A percentile compares a stretch with the other conserved stretches of the same genome.
phyloP scores from a whole-genome alignment of 768 basidiomycete species.

The Russula sp. region DNA sequence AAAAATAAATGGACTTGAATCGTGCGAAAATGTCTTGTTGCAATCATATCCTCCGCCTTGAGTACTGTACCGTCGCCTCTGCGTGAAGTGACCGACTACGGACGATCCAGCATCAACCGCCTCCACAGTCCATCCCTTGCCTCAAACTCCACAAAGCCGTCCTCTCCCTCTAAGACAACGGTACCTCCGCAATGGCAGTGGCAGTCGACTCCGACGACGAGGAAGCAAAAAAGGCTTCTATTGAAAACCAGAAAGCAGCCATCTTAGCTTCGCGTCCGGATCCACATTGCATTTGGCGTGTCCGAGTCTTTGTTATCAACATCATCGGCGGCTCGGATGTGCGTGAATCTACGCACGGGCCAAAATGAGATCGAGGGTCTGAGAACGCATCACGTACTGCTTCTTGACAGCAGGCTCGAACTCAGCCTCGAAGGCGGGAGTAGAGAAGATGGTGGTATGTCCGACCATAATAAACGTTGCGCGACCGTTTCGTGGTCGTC shows the following conservation, averaged over 20 bases:
- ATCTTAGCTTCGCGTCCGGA: constrained; percentile 10
- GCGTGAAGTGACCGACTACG: constrained; percentile 9
- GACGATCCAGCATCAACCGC: too few relatives aligned
- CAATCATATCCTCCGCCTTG: constrained; percentile 23
- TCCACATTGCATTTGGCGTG: not conserved
- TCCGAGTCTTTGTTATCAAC: too few relatives aligned
- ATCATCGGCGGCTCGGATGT: not conserved
- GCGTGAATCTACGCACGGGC: not conserved
- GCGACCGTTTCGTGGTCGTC: constrained; percentile 12
- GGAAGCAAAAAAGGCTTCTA: constrained; percentile 21
- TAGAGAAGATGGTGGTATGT: constrained; percentile 37
- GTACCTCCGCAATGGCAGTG: not conserved
- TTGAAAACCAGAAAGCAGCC: constrained; percentile 19
- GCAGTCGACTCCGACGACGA: constrained; percentile 1
- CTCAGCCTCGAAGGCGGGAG: constrained; percentile 34
- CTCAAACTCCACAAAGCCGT: constrained; percentile 7
- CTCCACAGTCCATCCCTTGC: constrained; percentile 1
- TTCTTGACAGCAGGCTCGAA: constrained; percentile 38
- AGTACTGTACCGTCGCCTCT: constrained; percentile 2
- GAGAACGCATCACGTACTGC: constrained; percentile 30
- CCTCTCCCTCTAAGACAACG: not conserved
- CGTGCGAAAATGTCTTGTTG: constrained; percentile 20
- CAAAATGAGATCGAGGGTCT: constrained; percentile 29
- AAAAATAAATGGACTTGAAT: not conserved
- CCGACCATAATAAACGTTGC: constrained; percentile 33